Evolutionary conservation across 2,329 filamentous ascomycete species (phyloP).

Genomic region (Pyrenophora seminiperda): DNA sequence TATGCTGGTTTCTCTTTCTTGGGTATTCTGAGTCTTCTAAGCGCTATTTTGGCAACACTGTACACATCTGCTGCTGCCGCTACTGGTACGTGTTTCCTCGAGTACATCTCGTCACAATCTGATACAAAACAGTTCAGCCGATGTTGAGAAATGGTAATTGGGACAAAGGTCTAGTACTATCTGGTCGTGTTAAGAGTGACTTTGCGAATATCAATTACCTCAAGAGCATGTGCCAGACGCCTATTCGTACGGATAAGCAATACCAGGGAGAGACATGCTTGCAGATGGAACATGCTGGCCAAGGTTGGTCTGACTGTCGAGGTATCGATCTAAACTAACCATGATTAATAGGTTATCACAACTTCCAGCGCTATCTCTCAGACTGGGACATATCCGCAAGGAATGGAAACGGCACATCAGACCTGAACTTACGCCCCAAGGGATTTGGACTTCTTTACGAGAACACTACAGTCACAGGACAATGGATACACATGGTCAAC

Average conservation of each 20-base stretch:
- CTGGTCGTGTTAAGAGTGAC: slow-evolving; percentile 62
- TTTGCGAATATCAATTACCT: slow-evolving; percentile 70
- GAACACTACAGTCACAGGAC: slow-evolving; percentile 71
- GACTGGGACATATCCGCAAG: slow-evolving; percentile 60
- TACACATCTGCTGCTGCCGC: slow-evolving; percentile 80
- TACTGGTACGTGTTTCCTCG: too few species aligned
- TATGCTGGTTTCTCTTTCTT: slow-evolving; percentile 68
- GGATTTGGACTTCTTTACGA: slow-evolving; percentile 70
- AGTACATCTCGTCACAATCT: too few species aligned
- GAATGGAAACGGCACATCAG: slow-evolving; percentile 51
- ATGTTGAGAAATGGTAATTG: slow-evolving; percentile 66
- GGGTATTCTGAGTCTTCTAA: slow-evolving; percentile 67
- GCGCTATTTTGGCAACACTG: slow-evolving; percentile 69
- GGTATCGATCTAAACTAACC: too few species aligned
- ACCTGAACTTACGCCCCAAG: slow-evolving; percentile 59
- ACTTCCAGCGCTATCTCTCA: slow-evolving; percentile 64
- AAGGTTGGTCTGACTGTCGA: slow-evolving; percentile 45
- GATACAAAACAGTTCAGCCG: slow-evolving; percentile 61
- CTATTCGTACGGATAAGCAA: slow-evolving; percentile 57
- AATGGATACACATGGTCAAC: slow-evolving; percentile 70
- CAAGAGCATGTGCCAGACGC: slow-evolving; percentile 62
- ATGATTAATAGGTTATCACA: slow-evolving; percentile 59
- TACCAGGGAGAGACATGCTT: slow-evolving; percentile 64
- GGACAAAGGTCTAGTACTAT: slow-evolving; percentile 54
- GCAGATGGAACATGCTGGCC: slow-evolving; percentile 70